Evolutionary conservation across 768 basidiomycete genomes (phyloP), one percentile per base, ranked within the genome.

Genomic region (Polyporus arcularius): DNA sequence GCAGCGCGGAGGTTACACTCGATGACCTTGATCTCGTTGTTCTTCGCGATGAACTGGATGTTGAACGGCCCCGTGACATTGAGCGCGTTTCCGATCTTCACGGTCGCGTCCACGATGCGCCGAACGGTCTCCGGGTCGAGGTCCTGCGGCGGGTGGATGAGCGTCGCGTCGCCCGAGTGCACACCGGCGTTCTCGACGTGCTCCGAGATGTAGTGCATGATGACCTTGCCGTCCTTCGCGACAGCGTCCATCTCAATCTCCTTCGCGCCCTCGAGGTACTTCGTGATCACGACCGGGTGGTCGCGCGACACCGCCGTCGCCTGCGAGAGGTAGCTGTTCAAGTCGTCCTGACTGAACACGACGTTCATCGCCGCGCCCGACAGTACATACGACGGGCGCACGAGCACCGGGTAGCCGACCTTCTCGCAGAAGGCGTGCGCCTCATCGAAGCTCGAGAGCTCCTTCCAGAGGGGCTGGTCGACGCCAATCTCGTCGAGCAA

Each of bases 211-310:
- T 94, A 98, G 75, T 99, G 97, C 96, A 99, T 98, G 74, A 98
- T 83, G 85, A 99, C 89, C 80, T 97, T 93, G 21, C 96, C 96
- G 70, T 94, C 93, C 76, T 92, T 92, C 38, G 97, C 97, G 41
- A 99, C 87, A 21, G 97, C 97, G 70, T 99, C 97, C 94, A 99
- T 98, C 80, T 99, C 97, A 66, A 99, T 99, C 78, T 99, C 97
- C 81, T 99, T 98, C 32, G 97, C 97, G 73, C 97, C 93, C 74
- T 98, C 96, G 73, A 99, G 97, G 78, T 97, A 99, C 76, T 99
- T 99, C 64, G 93, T 91, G 75, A 98, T 98, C 68, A 99, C 96
- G 64, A 98, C 96, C 1, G 96, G 96, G 70, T 97, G 92, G 38
- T 96, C 94, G 48, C 92, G 88, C 45, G 97, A 99, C 58, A 99